Conservation (phyloP, 805 yeast species). For the Cyberlindnera samutprakarnensis region DNA sequence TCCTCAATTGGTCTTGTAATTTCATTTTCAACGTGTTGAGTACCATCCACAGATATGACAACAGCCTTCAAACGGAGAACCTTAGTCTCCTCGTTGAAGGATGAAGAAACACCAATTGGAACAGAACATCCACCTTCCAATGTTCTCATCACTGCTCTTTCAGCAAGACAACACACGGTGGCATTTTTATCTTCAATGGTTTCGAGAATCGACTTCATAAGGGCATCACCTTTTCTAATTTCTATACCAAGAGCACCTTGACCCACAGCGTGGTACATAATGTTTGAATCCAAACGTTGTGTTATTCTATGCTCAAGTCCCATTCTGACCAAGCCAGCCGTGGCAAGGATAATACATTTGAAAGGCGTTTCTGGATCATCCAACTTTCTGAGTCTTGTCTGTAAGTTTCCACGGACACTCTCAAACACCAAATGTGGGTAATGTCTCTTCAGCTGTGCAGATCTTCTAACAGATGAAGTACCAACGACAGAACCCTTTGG, state of each 20-base stretch:
- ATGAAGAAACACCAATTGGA: slow-evolving; percentile 85
- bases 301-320: slow-evolving; percentile 74
- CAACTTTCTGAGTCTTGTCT: slow-evolving; percentile 74
- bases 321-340: slow-evolving; percentile 81
- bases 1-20: slow-evolving; percentile 23
- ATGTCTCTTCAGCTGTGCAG: slow-evolving; percentile 77
- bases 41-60: slow-evolving; percentile 83
- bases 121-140: slow-evolving; percentile 98
- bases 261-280: slow-evolving; percentile 96
- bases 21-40: slow-evolving; percentile 53
- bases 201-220: slow-evolving; percentile 50
- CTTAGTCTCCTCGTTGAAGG: slow-evolving; percentile 38
- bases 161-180: slow-evolving; percentile 76
- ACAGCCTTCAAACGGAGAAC: slow-evolving; percentile 53
- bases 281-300: slow-evolving; percentile 57
- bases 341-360: slow-evolving; percentile 77
- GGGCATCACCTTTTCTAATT: slow-evolving; percentile 62
- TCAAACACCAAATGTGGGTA: slow-evolving; percentile 75
- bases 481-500: slow-evolving; percentile 88
- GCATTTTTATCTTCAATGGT: slow-evolving; percentile 60
- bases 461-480: slow-evolving; percentile 88
- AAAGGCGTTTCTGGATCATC: slow-evolving; percentile 63
- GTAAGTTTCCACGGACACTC: slow-evolving; percentile 78
- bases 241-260: slow-evolving; percentile 97
- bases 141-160: slow-evolving; percentile 76